phyloP scores from a whole-genome alignment of 73 alveolate genomes.

The Tetrahymena borealis region DNA sequence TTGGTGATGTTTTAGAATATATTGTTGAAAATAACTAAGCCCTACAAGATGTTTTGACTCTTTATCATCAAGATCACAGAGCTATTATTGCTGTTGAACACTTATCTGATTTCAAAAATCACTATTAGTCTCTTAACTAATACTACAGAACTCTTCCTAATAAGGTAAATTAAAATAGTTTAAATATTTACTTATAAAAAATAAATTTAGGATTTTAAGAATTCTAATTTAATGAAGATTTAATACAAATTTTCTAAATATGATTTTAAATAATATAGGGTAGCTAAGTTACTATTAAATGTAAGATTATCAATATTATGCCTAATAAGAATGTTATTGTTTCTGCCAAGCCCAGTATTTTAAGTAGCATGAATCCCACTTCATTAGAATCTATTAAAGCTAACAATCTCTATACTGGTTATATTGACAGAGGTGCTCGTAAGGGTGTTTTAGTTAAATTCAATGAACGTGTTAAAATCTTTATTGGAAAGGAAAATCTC shows the following conservation, averaged over 20 bases:
- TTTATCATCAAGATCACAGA: not conserved
- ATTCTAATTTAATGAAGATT: no score
- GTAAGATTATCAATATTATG: not conserved
- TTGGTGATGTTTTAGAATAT: not conserved
- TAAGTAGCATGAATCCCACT: not conserved
- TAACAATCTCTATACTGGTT: not conserved
- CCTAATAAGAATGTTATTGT: not conserved
- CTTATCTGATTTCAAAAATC: not conserved
- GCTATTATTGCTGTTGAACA: not conserved
- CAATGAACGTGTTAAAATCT: not conserved
- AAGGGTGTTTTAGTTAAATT: not conserved
- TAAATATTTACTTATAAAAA: not conserved
- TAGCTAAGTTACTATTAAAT: not conserved
- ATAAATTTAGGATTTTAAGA: not conserved
- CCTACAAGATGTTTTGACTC: not conserved
- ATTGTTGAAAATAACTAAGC: not conserved
- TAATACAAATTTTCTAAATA: no score
- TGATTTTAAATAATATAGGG: no score
- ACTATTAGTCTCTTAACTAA: not conserved
- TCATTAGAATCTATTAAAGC: not conserved
- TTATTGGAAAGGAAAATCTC: not conserved
- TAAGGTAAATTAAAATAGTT: not conserved
- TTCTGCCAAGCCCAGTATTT: not conserved
- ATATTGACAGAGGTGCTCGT: not conserved
- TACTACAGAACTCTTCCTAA: not conserved